Percentiles rank a stretch among this genome's conserved stretches.
Conservation (phyloP, 257 asterid species). For the Paraleonurus japonicus region DNA sequence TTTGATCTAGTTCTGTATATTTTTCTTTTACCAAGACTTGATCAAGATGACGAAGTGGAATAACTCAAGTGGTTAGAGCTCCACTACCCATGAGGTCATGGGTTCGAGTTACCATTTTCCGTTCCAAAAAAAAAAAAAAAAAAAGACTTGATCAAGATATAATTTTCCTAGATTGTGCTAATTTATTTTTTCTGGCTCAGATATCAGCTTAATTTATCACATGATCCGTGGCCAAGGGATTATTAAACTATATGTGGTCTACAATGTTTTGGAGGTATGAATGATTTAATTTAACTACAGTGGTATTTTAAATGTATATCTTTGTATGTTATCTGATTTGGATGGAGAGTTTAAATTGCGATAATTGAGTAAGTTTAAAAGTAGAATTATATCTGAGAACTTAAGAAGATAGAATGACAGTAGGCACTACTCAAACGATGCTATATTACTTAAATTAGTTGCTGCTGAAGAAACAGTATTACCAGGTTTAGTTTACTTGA, state of each 20-base stretch:
- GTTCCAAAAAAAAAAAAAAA: too few relatives aligned
- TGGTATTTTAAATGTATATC: constrained; percentile 12
- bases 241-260: constrained; percentile 91
- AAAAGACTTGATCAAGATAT: constrained; percentile 1
- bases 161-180: constrained; percentile 6
- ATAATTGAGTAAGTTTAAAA: background rate
- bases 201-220: constrained; percentile 97
- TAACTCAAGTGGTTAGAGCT: too few relatives aligned
- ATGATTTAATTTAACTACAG: constrained; percentile 2
- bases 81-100: too few relatives aligned
- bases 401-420: constrained; percentile 8
- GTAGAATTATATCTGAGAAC: background rate
- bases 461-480: constrained; percentile 12
- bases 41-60: too few relatives aligned
- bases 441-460: background rate
- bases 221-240: constrained; percentile 99
- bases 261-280: constrained; percentile 96
- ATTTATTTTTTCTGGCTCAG: constrained; percentile 39
- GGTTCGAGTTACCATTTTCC: too few relatives aligned
- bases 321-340: constrained; percentile 15
- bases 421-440: background rate
- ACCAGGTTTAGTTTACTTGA: constrained; percentile 13
- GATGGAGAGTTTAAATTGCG: constrained; percentile 1
- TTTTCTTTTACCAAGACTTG: background rate
- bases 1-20: constrained; percentile 17